These are phyloP conservation scores for Neocallimastix lanati DNA, from an alignment of 192 early-diverging fungal genomes.

Conservation along the genomic window DNA sequence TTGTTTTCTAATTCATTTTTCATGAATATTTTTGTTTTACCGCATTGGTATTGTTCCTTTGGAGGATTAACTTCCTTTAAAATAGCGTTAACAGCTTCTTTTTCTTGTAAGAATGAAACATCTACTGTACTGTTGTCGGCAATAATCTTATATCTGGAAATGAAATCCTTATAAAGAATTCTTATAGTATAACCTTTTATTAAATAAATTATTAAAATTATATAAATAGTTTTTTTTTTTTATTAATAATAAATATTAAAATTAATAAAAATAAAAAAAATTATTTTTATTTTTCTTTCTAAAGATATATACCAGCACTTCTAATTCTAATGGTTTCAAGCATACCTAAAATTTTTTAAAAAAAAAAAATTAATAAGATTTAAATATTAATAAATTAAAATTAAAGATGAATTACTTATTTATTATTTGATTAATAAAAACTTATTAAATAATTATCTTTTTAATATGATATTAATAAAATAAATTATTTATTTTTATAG, in stretches of 20 bases:
- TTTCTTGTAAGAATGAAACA: neutral
- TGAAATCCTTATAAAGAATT: neutral
- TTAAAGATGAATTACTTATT: too few relatives aligned
- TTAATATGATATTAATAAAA: slow-evolving; percentile 1
- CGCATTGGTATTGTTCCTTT: neutral
- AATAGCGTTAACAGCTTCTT: neutral
- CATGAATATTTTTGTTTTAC: neutral
- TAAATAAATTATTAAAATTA: neutral
- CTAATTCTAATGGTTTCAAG: slow-evolving; percentile 35
- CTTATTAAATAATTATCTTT: too few relatives aligned
- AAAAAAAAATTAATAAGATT: too few relatives aligned
- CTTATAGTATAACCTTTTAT: neutral
- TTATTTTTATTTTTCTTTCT: too few relatives aligned
- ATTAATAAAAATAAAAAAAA: too few relatives aligned
- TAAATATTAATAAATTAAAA: too few relatives aligned
- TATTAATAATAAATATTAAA: too few relatives aligned
- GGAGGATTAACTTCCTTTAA: neutral
- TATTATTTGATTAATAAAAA: neutral
- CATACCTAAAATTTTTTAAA: slow-evolving; percentile 33
- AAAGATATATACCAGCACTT: slow-evolving; percentile 22
- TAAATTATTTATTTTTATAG: slow-evolving; percentile 4
- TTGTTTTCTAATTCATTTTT: neutral
- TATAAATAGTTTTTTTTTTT: too few relatives aligned
- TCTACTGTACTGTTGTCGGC: neutral
- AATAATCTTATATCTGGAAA: neutral